Percentiles rank a stretch among this genome's conserved stretches.
Conservation (phyloP, 2,329 filamentous ascomycete species). For the Madurella mycetomatis region DNA sequence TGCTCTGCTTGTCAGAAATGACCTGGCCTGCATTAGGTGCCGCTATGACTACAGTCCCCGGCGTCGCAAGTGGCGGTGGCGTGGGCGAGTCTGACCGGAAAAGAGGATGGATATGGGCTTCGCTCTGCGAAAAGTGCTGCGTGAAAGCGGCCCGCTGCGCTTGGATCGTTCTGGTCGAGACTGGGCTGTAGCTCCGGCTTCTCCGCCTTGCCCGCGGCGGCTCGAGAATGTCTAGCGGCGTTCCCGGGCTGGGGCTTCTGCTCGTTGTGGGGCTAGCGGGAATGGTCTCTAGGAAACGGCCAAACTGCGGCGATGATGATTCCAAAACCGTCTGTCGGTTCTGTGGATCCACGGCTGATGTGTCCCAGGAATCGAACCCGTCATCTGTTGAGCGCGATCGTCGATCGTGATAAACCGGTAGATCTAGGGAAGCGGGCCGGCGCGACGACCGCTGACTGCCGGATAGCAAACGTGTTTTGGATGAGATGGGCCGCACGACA, state of each 20-base stretch:
- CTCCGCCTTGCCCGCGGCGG: slow-evolving; percentile 42
- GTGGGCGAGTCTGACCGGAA: slow-evolving; percentile 69
- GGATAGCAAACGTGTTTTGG: slow-evolving; percentile 51
- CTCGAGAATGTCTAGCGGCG: slow-evolving; percentile 51
- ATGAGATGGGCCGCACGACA: slow-evolving; percentile 51
- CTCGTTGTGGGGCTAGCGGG: slow-evolving; percentile 62
- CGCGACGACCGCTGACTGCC: slow-evolving; percentile 33
- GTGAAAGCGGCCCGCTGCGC: slow-evolving; percentile 30
- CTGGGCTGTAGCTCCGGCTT: slow-evolving; percentile 51
- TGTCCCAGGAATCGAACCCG: slow-evolving; percentile 73
- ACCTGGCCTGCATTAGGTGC: slow-evolving; percentile 64
- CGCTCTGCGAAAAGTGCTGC: slow-evolving; percentile 40
- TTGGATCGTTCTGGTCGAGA: slow-evolving; percentile 32
- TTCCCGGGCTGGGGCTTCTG: slow-evolving; percentile 60
- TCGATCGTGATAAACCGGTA: slow-evolving; percentile 33
- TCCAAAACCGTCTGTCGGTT: slow-evolving; percentile 55
- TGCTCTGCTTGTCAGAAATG: slow-evolving; percentile 51
- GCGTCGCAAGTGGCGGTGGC: slow-evolving; percentile 61
- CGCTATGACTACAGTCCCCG: slow-evolving; percentile 66
- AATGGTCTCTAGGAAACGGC: slow-evolving; percentile 64
- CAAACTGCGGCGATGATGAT: slow-evolving; percentile 39
- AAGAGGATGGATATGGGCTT: slow-evolving; percentile 72
- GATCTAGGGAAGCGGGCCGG: slow-evolving; percentile 47
- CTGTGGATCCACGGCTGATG: slow-evolving; percentile 60
- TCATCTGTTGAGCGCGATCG: slow-evolving; percentile 45